Base-by-base conservation (phyloP, 805 yeast genomes). In the Lachancea nothofagi region DNA sequence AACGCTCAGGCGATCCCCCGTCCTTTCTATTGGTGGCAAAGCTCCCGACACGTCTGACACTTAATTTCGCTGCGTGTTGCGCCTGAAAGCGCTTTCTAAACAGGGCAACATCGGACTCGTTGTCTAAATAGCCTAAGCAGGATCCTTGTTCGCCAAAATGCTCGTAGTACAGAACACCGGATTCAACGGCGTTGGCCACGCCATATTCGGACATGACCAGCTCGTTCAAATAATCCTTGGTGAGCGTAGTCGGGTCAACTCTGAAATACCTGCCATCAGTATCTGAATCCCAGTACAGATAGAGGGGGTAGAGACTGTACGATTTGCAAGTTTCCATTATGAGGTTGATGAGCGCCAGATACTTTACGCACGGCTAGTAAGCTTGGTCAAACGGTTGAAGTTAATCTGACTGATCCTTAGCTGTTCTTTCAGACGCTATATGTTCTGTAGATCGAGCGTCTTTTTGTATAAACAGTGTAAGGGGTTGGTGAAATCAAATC, bases 281-380 rank as follows among this genome's bases (percentile, higher is more conserved):
- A 13, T 33, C 24, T 3, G 43, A 29, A 20, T 40, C 23, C 24
- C 23, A 33, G 7, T 19, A 20, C 27, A 40, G 30, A 25, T 33
- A 34, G 13, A 40, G 26, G 7, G 43, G 43, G 15, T 33, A 40
- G 5, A 40, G 35, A 20, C 33, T 15, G 30, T 32, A 31, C 9
- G 19, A 12, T 33, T 15, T 26, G 18, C 14, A 8, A 6, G 7
- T 25, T 13, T 38, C 42, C 42, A 38, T 38, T 25, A 19, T 30
- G 4, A n/a, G n/a, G n/a, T n/a, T n/a, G n/a, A n/a, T n/a, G n/a
- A n/a, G n/a, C n/a, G n/a, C n/a, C n/a, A n/a, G n/a, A n/a, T n/a
- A n/a, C n/a, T n/a, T n/a, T n/a, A n/a, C n/a, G n/a, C n/a, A n/a
- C n/a, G n/a, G n/a, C n/a, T n/a, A n/a, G n/a, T n/a, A n/a, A n/a